phyloP scores from a whole-genome alignment of 148 eudicot genomes.

The Salicornia ramosissima region DNA sequence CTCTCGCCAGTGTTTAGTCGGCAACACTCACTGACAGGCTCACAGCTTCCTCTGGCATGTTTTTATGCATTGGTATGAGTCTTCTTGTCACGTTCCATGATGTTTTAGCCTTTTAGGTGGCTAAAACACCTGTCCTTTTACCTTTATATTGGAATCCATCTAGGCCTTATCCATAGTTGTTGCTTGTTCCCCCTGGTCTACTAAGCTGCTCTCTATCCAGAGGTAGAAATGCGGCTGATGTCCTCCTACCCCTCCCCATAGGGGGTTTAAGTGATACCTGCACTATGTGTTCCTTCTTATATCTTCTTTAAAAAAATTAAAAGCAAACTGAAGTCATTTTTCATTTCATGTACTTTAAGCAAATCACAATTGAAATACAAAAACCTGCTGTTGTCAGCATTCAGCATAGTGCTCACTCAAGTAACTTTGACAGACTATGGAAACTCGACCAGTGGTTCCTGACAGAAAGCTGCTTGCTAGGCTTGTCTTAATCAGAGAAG shows the following conservation, averaged over 20 bases:
- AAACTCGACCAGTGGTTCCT: conserved; percentile 78
- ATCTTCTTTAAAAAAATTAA: no score
- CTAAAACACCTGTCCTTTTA: background rate
- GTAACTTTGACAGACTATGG: conserved; percentile 69
- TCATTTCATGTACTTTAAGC: background rate
- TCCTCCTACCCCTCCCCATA: background rate
- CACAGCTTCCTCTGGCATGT: no score
- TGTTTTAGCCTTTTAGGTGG: background rate
- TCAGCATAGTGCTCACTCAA: conserved; percentile 2
- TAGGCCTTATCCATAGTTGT: background rate
- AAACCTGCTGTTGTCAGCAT: background rate
- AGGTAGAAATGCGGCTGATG: background rate
- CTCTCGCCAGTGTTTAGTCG: no score
- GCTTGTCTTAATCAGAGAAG: conserved; percentile 95
- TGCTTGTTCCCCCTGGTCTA: background rate
- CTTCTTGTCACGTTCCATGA: background rate
- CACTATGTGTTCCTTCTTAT: background rate
- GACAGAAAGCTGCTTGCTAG: conserved; percentile 94
- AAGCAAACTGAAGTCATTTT: no score
- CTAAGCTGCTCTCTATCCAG: background rate
- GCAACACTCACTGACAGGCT: no score
- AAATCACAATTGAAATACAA: background rate
- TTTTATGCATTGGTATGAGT: background rate
- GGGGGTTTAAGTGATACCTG: background rate
- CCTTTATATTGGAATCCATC: background rate